Evolutionary conservation across 192 early-diverging fungal species (phyloP).

Genomic region (Coemansia sp.): DNA sequence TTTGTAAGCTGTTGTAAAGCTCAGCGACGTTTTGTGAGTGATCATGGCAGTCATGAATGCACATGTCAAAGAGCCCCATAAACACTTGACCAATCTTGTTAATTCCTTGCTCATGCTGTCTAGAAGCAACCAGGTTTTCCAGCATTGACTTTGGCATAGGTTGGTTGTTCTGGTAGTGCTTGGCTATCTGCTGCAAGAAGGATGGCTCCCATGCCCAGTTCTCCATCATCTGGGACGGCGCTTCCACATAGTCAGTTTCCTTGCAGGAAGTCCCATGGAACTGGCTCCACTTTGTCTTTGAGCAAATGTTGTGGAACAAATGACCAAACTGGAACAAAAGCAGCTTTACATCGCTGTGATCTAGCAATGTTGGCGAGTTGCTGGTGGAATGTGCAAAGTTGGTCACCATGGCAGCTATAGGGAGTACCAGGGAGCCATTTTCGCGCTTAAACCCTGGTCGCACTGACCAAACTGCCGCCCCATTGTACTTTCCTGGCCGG

Average conservation of each 20-base stretch:
- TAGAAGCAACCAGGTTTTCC: conserved; percentile 57
- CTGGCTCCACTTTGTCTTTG: conserved; percentile 59
- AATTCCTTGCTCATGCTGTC: conserved; percentile 64
- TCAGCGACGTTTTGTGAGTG: conserved; percentile 27
- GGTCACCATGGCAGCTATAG: conserved; percentile 61
- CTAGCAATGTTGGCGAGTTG: conserved; percentile 61
- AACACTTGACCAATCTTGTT: conserved; percentile 65
- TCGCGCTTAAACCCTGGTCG: conserved; percentile 57
- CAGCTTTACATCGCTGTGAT: conserved; percentile 71
- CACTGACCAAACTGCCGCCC: conserved; percentile 66
- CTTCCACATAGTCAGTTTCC: conserved; percentile 76
- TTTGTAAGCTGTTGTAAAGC: conserved; percentile 32
- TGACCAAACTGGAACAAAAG: conserved; percentile 76
- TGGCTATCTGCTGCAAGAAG: conserved; percentile 48
- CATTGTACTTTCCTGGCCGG: conserved; percentile 60
- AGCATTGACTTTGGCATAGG: conserved; percentile 62
- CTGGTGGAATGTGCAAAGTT: conserved; percentile 57
- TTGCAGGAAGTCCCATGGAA: conserved; percentile 61
- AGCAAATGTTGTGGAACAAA: conserved; percentile 58
- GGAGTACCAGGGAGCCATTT: conserved; percentile 47
- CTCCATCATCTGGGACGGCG: conserved; percentile 80
- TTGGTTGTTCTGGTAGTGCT: conserved; percentile 63
- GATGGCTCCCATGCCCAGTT: conserved; percentile 63
- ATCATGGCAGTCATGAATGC: conserved; percentile 54
- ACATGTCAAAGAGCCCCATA: conserved; percentile 65